Evolutionary conservation across 768 basidiomycete genomes (phyloP).

Genomic region (Scleroderma bovista): DNA sequence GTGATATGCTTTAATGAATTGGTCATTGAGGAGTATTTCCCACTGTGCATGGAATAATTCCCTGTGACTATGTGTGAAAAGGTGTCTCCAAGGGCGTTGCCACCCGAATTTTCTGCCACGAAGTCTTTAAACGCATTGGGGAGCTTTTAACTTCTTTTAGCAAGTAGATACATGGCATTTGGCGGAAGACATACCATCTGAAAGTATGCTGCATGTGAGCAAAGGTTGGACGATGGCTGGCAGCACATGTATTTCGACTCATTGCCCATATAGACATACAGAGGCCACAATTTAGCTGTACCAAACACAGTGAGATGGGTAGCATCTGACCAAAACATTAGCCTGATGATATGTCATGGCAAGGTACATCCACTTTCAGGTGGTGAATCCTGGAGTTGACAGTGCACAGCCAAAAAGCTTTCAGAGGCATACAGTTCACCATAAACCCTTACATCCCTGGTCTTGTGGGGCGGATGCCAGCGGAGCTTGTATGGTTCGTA

Average conservation of each 20-base stretch:
- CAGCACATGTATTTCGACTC: conserved; percentile 18
- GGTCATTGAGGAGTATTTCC: background rate
- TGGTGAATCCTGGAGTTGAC: too few relatives aligned
- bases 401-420: too few relatives aligned
- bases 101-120: background rate
- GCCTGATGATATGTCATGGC: conserved; percentile 3
- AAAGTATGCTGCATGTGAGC: conserved; percentile 10
- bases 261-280: conserved; percentile 19
- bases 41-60: conserved; percentile 10
- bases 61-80: conserved; percentile 8
- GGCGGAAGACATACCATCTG: conserved; percentile 1
- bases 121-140: conserved; percentile 12
- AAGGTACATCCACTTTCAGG: too few relatives aligned
- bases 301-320: conserved; percentile 30
- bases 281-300: conserved; percentile 20
- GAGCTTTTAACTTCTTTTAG: conserved; percentile 6
- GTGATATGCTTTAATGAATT: conserved; percentile 8
- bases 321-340: conserved; percentile 27
- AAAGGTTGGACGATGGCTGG: conserved; percentile 7
- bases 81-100: background rate
- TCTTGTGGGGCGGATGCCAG: too few relatives aligned
- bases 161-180: background rate
- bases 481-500: too few relatives aligned
- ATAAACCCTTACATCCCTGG: too few relatives aligned
- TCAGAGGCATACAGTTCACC: too few relatives aligned